A percentile compares a stretch with the other conserved stretches of the same genome.
Evolutionary conservation across 108 stramenopile species (phyloP).

Genomic region (Fragilaria radians): DNA sequence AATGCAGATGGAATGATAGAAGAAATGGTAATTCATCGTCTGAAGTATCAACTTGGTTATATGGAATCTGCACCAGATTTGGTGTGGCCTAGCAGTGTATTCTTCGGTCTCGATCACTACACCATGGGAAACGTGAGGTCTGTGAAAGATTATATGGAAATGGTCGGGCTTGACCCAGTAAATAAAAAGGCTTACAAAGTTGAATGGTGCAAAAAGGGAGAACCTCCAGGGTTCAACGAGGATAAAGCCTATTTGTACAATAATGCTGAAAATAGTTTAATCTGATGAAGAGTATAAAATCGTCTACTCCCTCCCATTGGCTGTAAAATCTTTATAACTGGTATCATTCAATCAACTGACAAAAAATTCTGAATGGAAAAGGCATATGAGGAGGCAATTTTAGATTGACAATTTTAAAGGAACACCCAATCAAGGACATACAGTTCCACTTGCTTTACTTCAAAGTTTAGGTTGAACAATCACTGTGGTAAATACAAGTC

Average conservation of each 20-base stretch:
- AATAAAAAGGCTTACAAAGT: slow-evolving; percentile 33
- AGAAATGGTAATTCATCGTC: slow-evolving; percentile 40
- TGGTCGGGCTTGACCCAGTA: slow-evolving; percentile 46
- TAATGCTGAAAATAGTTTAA: neutral
- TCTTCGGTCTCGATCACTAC: slow-evolving; percentile 48
- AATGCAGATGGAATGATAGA: slow-evolving; percentile 32
- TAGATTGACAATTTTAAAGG: no score
- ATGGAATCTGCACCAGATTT: slow-evolving; percentile 26
- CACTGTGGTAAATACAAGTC: no score
- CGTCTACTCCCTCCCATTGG: no score
- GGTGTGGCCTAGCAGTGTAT: slow-evolving; percentile 24
- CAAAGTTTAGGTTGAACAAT: no score
- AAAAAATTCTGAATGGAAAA: no score
- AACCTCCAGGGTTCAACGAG: neutral
- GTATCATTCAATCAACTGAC: no score
- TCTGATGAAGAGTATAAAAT: no score
- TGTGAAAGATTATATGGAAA: slow-evolving; percentile 46
- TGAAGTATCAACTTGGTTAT: slow-evolving; percentile 75
- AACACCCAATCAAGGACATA: no score
- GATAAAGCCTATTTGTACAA: neutral
- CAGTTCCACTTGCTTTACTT: no score
- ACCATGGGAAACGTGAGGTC: slow-evolving; percentile 47
- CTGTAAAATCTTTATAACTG: no score
- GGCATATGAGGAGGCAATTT: no score
- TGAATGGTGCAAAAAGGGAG: slow-evolving; percentile 45